Base-by-base conservation (phyloP, 2,329 filamentous ascomycete genomes). In the Calonectria pseudoreteaudii region DNA sequence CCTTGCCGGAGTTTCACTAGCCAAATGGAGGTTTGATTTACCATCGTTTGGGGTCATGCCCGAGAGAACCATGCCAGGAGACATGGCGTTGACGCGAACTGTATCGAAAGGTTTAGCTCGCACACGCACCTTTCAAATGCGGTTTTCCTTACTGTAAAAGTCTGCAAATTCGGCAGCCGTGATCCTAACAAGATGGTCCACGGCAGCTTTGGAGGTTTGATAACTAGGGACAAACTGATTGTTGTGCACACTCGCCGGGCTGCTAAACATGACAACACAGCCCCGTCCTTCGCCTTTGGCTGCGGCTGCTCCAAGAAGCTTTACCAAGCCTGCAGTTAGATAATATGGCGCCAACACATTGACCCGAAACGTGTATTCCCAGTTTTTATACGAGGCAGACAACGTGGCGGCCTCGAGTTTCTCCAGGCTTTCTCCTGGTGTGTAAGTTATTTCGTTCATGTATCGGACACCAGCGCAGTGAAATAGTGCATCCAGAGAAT, bases 41-140 rank as follows among this genome's bases (percentile, higher is more conserved):
- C 62, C 62, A 9, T 66, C 62, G n/a, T 66, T 16, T 3, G 62
- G 62, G 14, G 62, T 66, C 62, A 66, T 66, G 44, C 38, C 44
- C 9, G 62, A 66, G 3, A 44, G 62, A 8, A 66, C 62, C 9
- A 66, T 49, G 10, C 62, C 62, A 1, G 62, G 62, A 3, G 62
- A 66, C 62, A 66, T 66, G 20, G 62, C 62, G 31, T 66, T 66
- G 20, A 66, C 62, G 49, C 62, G 62, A 50, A 66, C 62, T 66
- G 14, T 18, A 6, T 2, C 7, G 9, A 36, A 28, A 16, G 1
- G n/a, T 66, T 66, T 50, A 66, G 36, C 41, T 7, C 14, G 9
- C 20, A 26, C 13, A 9, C 14, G 23, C 14, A 9, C 28, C 8
- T 23, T 28, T n/a, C 14, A 49, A 41, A 18, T 49, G 28, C 2